These are phyloP conservation scores for Boletus tomentosulus DNA, from an alignment of 768 basidiomycete species.

Conservation along the genomic window DNA sequence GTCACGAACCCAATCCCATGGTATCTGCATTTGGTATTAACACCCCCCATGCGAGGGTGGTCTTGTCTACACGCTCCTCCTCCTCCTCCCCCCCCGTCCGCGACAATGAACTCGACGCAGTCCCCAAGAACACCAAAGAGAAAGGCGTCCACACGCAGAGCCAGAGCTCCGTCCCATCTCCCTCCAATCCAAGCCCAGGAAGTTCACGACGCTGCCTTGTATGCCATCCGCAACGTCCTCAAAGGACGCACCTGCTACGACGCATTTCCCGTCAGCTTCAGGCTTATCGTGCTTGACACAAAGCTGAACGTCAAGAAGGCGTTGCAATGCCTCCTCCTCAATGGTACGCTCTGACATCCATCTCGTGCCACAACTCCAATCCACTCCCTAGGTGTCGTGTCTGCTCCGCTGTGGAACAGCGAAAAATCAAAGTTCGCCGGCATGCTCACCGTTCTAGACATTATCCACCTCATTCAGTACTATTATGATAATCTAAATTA, in stretches of 20 bases:
- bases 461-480: conserved; percentile 98
- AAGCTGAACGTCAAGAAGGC: conserved; percentile 96
- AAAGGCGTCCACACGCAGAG: conserved; percentile 51
- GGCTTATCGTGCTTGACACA: conserved; percentile 94
- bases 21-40: conserved; percentile 9
- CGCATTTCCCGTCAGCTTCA: conserved; percentile 94
- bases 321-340: conserved; percentile 77
- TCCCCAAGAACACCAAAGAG: conserved; percentile 51
- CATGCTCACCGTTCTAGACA: conserved; percentile 99
- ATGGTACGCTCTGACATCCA: conserved; percentile 44
- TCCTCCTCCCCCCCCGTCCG: conserved; percentile 4
- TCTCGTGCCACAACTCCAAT: neutral
- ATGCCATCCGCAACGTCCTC: conserved; percentile 75
- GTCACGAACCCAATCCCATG: conserved; percentile 15
- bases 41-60: conserved; percentile 15
- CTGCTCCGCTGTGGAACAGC: conserved; percentile 97
- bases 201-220: conserved; percentile 64
- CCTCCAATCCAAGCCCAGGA: conserved; percentile 51
- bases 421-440: conserved; percentile 90
- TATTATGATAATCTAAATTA: conserved; percentile 85
- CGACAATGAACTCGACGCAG: conserved; percentile 40
- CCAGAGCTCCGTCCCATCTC: conserved; percentile 56
- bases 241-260: conserved; percentile 87
- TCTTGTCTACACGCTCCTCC: neutral
- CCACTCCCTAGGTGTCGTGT: conserved; percentile 75